Evolutionary conservation across 768 basidiomycete genomes (phyloP), one percentile per base, ranked within the genome.

Genomic region (Nidularia sp.): DNA sequence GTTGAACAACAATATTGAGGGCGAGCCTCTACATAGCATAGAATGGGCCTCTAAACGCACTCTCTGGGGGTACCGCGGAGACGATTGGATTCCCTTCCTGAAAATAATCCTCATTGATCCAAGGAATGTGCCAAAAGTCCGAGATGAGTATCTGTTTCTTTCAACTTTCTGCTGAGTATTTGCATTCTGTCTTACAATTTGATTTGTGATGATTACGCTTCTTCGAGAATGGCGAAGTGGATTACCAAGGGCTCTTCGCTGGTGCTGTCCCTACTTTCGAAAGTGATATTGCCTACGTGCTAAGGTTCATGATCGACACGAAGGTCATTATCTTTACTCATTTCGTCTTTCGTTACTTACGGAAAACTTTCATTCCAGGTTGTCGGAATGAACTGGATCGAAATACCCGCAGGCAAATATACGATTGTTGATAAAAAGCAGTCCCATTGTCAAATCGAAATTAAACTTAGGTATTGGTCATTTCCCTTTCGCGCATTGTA

Each of bases 301-400:
- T 99, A 48, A 84, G 97, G 6, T 98, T 98, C 68, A 99, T 99
- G 97, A 96, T 99, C 55, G 97, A 99, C 63, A 88, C 91, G 4
- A 86, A 93, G 77, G 95, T 92, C 25, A 4, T 29, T 6, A 47
- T 51, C 29, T 9, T 15, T 36, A 47, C 34, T 5, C 47, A n/a
- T 34, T 47, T 15, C 33, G 22, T 9, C 4, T 15, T n/a, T 46
- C 5, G n/a, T 43, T 18, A 29, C 7, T 2, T 49, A 29, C 41
- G 42, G 59, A 34, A 53, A 46, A 2, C 15, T 8, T 53, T 49
- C 22, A 56, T 29, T 29, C 39, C 15, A 94, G 91, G 85, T 99
- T 32, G 86, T 95, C 47, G 97, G 97, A 6, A 98, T 99, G 97
- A 98, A 98, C 64, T 99, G 97, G 96, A 88, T 99, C 49, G 93